Evolutionary conservation across 2,329 filamentous ascomycete species (phyloP).

Genomic region (Blastomyces emzantsi): DNA sequence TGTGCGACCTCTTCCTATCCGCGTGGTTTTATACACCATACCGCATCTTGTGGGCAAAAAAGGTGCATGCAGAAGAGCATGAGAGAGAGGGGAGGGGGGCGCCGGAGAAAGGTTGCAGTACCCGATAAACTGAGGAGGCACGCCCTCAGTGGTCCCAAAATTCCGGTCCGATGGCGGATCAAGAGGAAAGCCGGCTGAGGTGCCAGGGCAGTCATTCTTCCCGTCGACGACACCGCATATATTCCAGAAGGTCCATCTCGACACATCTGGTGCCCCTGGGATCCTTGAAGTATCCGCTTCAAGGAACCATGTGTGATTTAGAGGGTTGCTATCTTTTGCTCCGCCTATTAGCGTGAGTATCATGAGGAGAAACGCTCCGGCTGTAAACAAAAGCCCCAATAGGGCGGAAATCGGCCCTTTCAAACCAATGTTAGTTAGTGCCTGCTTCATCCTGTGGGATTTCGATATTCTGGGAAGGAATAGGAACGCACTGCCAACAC

Average conservation of each 20-base stretch:
- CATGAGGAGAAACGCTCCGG: constrained; percentile 53
- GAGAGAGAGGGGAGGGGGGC: constrained; percentile 6
- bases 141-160: constrained; percentile 48
- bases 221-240: constrained; percentile 56
- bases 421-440: neutral
- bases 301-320: constrained; percentile 78
- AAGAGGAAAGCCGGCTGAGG: constrained; percentile 57
- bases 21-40: neutral
- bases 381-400: constrained; percentile 52
- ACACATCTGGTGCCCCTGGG: constrained; percentile 53
- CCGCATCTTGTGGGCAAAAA: neutral
- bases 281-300: constrained; percentile 67
- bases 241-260: constrained; percentile 89
- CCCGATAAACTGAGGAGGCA: constrained; percentile 49
- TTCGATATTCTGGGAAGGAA: neutral
- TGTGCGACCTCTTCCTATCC: neutral
- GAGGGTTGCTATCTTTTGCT: constrained; percentile 44
- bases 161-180: constrained; percentile 48
- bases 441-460: neutral
- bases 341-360: constrained; percentile 59
- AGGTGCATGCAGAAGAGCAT: constrained; percentile 9
- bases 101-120: constrained; percentile 23
- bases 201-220: constrained; percentile 54
- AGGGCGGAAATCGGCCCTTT: constrained; percentile 49
- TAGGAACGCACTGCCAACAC: constrained; percentile 1